A percentile compares a stretch with the other conserved stretches of the same genome.
Evolutionary conservation across 805 yeast species (phyloP).

Genomic region (Ogataea paraovalis): DNA sequence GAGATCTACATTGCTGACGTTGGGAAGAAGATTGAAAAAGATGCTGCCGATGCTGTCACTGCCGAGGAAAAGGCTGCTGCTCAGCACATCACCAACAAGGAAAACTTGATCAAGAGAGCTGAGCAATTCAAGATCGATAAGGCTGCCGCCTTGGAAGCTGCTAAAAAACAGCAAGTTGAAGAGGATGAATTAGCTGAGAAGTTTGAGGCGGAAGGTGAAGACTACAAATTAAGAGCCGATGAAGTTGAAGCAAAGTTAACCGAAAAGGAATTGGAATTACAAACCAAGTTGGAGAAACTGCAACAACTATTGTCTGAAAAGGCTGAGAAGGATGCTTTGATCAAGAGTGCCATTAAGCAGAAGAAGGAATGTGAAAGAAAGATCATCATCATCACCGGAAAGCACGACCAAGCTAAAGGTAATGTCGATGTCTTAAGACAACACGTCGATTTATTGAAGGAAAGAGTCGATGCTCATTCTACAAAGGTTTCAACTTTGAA

Average conservation of each 20-base stretch:
- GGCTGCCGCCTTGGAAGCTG: slow-evolving; percentile 24
- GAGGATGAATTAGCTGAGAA: slow-evolving; percentile 31
- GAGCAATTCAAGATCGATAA: slow-evolving; percentile 38
- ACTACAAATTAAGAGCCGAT: slow-evolving; percentile 37
- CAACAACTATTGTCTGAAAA: slow-evolving; percentile 42
- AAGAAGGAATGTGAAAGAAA: slow-evolving; percentile 41
- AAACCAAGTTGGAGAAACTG: slow-evolving; percentile 22
- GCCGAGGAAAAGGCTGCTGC: slow-evolving; percentile 45
- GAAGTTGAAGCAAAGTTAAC: slow-evolving; percentile 33
- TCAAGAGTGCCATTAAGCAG: slow-evolving; percentile 25
- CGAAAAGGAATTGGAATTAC: slow-evolving; percentile 38
- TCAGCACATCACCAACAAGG: slow-evolving; percentile 42
- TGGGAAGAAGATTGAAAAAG: slow-evolving; percentile 40
- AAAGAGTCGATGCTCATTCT: slow-evolving; percentile 41
- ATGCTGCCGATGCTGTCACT: slow-evolving; percentile 40
- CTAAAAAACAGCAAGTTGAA: slow-evolving; percentile 27
- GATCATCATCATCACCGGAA: slow-evolving; percentile 30
- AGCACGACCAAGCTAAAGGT: slow-evolving; percentile 35
- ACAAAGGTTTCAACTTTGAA: slow-evolving; percentile 38
- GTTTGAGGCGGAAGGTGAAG: slow-evolving; percentile 38
- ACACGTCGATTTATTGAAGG: slow-evolving; percentile 42
- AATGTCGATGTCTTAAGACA: slow-evolving; percentile 36
- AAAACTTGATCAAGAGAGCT: slow-evolving; percentile 38
- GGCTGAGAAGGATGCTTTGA: slow-evolving; percentile 33
- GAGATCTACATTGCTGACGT: slow-evolving; percentile 39